These are phyloP conservation scores for Tulasnella sp. DNA, from an alignment of 768 basidiomycete species.

Conservation along the genomic window DNA sequence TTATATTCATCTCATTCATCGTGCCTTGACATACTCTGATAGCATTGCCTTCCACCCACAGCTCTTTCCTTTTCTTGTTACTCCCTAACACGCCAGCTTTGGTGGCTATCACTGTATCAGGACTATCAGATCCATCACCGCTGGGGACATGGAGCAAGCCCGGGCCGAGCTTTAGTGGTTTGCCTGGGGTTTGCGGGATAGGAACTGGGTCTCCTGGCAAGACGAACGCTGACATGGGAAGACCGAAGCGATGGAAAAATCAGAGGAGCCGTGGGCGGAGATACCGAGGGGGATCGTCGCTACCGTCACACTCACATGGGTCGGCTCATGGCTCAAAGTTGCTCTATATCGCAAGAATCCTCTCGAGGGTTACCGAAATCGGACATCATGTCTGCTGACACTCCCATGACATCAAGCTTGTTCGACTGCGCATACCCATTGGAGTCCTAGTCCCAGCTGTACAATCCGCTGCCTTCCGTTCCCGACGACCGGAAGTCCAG, in stretches of 20 bases:
- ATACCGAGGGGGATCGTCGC: conserved; percentile 26
- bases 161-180: conserved; percentile 76
- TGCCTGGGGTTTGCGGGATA: conserved; percentile 65
- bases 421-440: background rate
- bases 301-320: conserved; percentile 23
- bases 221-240: conserved; percentile 43
- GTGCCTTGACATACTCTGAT: conserved; percentile 65
- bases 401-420: conserved; percentile 8
- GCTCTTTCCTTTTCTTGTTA: conserved; percentile 70
- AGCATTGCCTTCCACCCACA: conserved; percentile 89
- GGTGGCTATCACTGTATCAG: conserved; percentile 57
- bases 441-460: background rate
- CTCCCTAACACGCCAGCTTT: conserved; percentile 72
- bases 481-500: conserved; percentile 6
- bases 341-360: conserved; percentile 7
- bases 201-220: conserved; percentile 82
- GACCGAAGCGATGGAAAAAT: conserved; percentile 21
- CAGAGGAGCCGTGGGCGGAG: conserved; percentile 12
- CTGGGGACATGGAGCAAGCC: conserved; percentile 62
- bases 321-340: background rate
- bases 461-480: background rate
- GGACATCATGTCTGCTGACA: background rate
- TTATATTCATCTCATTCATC: conserved; percentile 5
- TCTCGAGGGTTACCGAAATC: background rate
- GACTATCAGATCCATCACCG: conserved; percentile 37